A percentile compares a stretch with the other conserved stretches of the same genome.
phyloP scores from a whole-genome alignment of 1,139 yeast species.

The Dujonia santamariae region DNA sequence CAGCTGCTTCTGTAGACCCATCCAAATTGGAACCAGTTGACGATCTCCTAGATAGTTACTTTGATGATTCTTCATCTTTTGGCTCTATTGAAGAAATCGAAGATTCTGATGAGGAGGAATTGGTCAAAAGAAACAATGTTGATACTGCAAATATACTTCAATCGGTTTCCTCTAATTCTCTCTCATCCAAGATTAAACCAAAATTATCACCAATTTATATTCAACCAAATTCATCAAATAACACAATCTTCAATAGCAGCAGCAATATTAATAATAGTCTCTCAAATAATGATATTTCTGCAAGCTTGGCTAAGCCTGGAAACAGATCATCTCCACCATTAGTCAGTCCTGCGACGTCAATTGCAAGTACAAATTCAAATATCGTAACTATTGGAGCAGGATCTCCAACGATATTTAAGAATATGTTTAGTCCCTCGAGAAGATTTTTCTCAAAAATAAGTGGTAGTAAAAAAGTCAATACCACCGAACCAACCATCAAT shows the following conservation, averaged over 20 bases:
- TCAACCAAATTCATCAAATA: slow-evolving; percentile 1
- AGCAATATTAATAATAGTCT: slow-evolving; percentile 9
- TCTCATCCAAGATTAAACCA: not conserved
- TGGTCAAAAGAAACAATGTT: not conserved
- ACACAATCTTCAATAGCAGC: no score
- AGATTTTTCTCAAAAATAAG: slow-evolving; percentile 25
- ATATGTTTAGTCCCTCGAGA: slow-evolving; percentile 33
- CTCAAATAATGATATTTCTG: not conserved
- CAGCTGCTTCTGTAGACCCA: slow-evolving; percentile 2
- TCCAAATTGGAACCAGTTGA: slow-evolving; percentile 38
- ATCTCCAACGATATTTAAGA: slow-evolving; percentile 29
- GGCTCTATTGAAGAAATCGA: slow-evolving; percentile 28
- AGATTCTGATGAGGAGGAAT: slow-evolving; percentile 10
- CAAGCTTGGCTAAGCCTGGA: slow-evolving; percentile 1
- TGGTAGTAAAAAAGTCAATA: slow-evolving; percentile 9
- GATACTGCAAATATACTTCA: not conserved
- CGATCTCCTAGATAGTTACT: slow-evolving; percentile 42
- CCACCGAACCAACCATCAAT: slow-evolving; percentile 20
- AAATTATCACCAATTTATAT: not conserved
- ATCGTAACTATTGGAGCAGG: slow-evolving; percentile 32
- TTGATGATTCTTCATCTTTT: slow-evolving; percentile 40
- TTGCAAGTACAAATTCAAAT: slow-evolving; percentile 11
- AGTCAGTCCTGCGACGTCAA: slow-evolving; percentile 20
- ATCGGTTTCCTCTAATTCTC: not conserved
- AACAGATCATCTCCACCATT: slow-evolving; percentile 11